These are phyloP conservation scores for Otatea glauca DNA, from an alignment of 176 grass and related monocot genomes.

Conservation along the genomic window DNA sequence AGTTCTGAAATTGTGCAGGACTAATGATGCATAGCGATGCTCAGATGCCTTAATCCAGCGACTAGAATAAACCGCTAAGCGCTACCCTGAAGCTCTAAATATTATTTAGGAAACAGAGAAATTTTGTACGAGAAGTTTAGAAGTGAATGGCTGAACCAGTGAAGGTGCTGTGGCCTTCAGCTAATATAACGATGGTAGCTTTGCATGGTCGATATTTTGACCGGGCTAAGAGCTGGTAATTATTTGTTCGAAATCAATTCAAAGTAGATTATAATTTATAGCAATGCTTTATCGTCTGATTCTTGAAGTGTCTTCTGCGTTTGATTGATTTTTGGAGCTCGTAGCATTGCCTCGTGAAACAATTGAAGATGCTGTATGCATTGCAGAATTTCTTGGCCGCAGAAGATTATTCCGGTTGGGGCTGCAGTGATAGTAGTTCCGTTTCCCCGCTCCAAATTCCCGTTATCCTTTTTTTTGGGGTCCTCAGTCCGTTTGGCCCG, in stretches of 20 bases:
- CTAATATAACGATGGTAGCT: conserved; percentile 21
- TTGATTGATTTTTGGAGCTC: conserved; percentile 36
- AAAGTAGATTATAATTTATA: conserved; percentile 29
- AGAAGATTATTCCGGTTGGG: background rate
- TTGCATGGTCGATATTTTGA: conserved; percentile 44
- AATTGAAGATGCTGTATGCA: background rate
- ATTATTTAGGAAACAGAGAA: conserved; percentile 52
- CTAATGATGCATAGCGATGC: conserved; percentile 43
- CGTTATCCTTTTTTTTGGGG: no score
- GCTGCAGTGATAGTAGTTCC: background rate
- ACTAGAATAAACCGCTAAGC: conserved; percentile 43
- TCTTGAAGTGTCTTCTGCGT: background rate
- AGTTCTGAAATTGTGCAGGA: conserved; percentile 55
- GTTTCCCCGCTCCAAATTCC: no score
- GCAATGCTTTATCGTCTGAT: conserved; percentile 4
- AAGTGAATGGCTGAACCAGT: conserved; percentile 31
- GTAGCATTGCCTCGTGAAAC: background rate
- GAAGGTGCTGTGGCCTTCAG: conserved; percentile 6
- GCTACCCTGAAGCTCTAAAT: conserved; percentile 41
- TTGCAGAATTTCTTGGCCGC: background rate
- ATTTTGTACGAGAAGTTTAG: conserved; percentile 51
- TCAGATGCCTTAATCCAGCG: conserved; percentile 39
- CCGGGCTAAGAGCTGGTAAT: conserved; percentile 39
- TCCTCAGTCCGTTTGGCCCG: background rate
- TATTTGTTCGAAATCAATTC: conserved; percentile 35